These are phyloP conservation scores for Penicillium glabrum DNA, from an alignment of 2,329 filamentous ascomycete genomes.

Conservation along the genomic window DNA sequence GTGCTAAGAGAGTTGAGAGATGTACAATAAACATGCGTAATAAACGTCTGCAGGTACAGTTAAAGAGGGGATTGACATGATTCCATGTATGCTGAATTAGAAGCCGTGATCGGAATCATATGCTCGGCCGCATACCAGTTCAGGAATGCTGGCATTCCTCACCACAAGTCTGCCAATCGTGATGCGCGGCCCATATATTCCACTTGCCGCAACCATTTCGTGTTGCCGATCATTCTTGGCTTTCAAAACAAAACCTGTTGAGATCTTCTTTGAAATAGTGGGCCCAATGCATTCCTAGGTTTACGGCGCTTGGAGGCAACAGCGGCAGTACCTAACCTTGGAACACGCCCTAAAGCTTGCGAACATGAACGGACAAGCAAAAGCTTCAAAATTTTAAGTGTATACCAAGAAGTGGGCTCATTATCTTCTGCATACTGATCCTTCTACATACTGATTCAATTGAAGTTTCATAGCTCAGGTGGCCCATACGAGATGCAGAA, in stretches of 20 bases:
- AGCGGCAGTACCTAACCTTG: too few species aligned
- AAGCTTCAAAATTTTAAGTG: too few species aligned
- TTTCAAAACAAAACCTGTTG: not conserved
- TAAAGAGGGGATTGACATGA: not conserved
- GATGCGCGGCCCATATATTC: not conserved
- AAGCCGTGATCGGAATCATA: not conserved
- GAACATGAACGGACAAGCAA: too few species aligned
- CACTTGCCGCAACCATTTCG: slow-evolving; percentile 4
- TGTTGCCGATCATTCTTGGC: slow-evolving; percentile 3
- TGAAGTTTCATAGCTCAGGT: too few species aligned
- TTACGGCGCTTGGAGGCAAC: too few species aligned
- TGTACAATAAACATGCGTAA: not conserved
- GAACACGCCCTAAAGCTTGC: too few species aligned
- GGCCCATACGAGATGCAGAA: too few species aligned
- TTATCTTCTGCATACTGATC: too few species aligned
- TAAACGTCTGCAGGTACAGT: not conserved
- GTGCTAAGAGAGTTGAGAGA: not conserved
- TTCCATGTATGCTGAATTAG: not conserved
- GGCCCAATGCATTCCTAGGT: too few species aligned
- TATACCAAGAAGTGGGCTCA: too few species aligned
- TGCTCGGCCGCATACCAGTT: slow-evolving; percentile 6
- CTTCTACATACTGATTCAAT: too few species aligned
- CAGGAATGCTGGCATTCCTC: slow-evolving; percentile 15
- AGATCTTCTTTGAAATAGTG: too few species aligned
- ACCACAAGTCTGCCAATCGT: not conserved